phyloP scores from a whole-genome alignment of 2,329 filamentous ascomycete genomes.

The Fusarium sp. region DNA sequence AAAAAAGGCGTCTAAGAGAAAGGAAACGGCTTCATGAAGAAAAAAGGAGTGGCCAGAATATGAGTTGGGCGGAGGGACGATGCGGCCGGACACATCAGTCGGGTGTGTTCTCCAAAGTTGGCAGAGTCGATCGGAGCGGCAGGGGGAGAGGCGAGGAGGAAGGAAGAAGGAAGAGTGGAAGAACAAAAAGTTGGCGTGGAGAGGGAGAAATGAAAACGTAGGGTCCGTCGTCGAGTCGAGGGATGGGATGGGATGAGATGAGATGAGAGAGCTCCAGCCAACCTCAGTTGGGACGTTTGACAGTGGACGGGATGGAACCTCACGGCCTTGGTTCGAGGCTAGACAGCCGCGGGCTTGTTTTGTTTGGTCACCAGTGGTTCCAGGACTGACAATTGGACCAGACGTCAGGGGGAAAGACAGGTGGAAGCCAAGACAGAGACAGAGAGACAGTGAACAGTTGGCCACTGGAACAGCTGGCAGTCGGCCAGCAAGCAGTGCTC shows the following conservation, averaged over 20 bases:
- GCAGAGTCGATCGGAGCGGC: slow-evolving; percentile 21
- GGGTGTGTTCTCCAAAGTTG: slow-evolving; percentile 20
- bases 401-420: slow-evolving; percentile 2
- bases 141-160: slow-evolving; percentile 16
- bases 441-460: slow-evolving; percentile 14
- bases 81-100: slow-evolving; percentile 50
- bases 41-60: slow-evolving; percentile 42
- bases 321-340: slow-evolving; percentile 17
- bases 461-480: slow-evolving; percentile 20
- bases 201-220: slow-evolving; percentile 21
- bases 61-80: slow-evolving; percentile 38
- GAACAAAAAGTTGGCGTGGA: slow-evolving; percentile 11
- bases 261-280: slow-evolving; percentile 30
- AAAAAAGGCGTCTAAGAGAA: slow-evolving; percentile 36
- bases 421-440: not conserved
- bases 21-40: slow-evolving; percentile 44
- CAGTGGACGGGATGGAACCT: slow-evolving; percentile 31
- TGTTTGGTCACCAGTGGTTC: slow-evolving; percentile 10
- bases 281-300: slow-evolving; percentile 23
- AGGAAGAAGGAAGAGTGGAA: not conserved
- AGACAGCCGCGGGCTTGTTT: slow-evolving; percentile 9
- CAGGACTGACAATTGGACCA: slow-evolving; percentile 11
- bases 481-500: not conserved
- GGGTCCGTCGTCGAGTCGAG: slow-evolving; percentile 16
- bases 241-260: slow-evolving; percentile 31